These are phyloP conservation scores for Skeletonema marinoi DNA, from an alignment of 108 stramenopile genomes.

Conservation along the genomic window DNA sequence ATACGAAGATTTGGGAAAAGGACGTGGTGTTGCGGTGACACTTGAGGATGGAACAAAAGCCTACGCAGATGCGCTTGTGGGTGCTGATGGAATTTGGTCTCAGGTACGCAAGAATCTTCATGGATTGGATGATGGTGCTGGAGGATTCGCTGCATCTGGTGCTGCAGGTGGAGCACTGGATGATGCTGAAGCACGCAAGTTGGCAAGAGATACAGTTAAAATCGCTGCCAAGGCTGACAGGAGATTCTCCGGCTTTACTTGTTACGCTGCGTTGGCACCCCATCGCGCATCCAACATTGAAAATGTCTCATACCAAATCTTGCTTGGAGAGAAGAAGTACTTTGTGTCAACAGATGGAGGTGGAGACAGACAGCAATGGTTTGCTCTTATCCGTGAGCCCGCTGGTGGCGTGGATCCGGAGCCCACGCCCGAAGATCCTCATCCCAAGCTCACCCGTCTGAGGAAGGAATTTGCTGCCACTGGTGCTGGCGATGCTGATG, in stretches of 20 bases:
- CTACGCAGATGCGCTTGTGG: conserved; percentile 91
- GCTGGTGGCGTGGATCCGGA: conserved; percentile 91
- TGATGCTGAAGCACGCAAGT: conserved; percentile 80
- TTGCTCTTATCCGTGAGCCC: conserved; percentile 90
- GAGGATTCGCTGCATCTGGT: conserved; percentile 87
- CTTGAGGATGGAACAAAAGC: conserved; percentile 90
- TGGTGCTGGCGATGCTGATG: conserved; percentile 77
- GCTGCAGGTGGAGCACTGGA: conserved; percentile 90
- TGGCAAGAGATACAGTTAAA: conserved; percentile 77
- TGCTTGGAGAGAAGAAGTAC: conserved; percentile 92
- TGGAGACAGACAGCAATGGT: conserved; percentile 98
- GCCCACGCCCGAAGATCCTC: conserved; percentile 81
- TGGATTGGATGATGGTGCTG: conserved; percentile 82
- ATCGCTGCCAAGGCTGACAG: conserved; percentile 82
- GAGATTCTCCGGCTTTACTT: conserved; percentile 88
- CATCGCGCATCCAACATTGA: conserved; percentile 90
- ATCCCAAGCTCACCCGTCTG: conserved; percentile 85
- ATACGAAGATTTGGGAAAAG: conserved; percentile 79
- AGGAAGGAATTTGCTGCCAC: conserved; percentile 76
- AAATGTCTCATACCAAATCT: conserved; percentile 90
- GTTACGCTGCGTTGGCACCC: conserved; percentile 86
- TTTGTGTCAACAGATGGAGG: conserved; percentile 97
- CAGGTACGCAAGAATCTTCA: conserved; percentile 81
- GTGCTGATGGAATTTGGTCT: conserved; percentile 97
- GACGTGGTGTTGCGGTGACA: conserved; percentile 66